A percentile compares a stretch with the other conserved stretches of the same genome.
These are phyloP conservation scores for Coniochaeta sp. DNA, from an alignment of 2,329 filamentous ascomycete genomes.

Conservation along the genomic window DNA sequence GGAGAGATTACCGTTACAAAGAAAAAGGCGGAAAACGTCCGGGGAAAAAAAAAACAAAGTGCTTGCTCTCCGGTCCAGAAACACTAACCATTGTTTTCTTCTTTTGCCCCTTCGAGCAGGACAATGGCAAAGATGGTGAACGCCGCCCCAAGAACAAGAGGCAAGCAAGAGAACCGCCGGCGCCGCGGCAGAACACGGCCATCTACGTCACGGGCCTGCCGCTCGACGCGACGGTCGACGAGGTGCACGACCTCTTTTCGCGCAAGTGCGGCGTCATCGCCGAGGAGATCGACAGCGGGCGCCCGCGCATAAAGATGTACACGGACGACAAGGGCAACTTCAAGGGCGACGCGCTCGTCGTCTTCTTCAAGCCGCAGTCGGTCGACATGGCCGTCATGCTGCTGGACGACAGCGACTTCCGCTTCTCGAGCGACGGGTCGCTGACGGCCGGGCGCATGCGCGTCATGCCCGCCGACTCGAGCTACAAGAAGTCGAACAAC, in stretches of 20 bases:
- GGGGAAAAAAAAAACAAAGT: too few species aligned
- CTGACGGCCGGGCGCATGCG: constrained; percentile 55
- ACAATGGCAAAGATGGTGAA: constrained; percentile 15
- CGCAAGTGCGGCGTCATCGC: constrained; percentile 83
- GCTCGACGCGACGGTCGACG: constrained; percentile 66
- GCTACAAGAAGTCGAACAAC: constrained; percentile 84
- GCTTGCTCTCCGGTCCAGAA: constrained; percentile 3
- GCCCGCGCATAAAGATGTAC: constrained; percentile 90
- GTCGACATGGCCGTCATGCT: constrained; percentile 78
- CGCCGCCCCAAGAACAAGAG: constrained; percentile 32
- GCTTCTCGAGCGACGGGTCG: constrained; percentile 49
- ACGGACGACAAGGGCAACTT: constrained; percentile 72
- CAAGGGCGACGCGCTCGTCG: constrained; percentile 87
- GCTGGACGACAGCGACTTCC: constrained; percentile 75
- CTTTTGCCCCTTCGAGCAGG: constrained; percentile 15
- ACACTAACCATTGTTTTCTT: constrained; percentile 17
- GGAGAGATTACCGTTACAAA: background rate
- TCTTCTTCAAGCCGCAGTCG: constrained; percentile 94
- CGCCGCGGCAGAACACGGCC: constrained; percentile 69
- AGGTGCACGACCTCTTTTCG: constrained; percentile 78
- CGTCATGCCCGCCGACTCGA: constrained; percentile 79
- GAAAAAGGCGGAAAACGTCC: background rate
- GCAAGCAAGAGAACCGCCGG: constrained; percentile 28
- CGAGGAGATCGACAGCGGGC: constrained; percentile 84
- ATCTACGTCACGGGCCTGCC: constrained; percentile 90